Conservation (phyloP, 441 rosid genomes). For the Pelargonium citronellum region DNA sequence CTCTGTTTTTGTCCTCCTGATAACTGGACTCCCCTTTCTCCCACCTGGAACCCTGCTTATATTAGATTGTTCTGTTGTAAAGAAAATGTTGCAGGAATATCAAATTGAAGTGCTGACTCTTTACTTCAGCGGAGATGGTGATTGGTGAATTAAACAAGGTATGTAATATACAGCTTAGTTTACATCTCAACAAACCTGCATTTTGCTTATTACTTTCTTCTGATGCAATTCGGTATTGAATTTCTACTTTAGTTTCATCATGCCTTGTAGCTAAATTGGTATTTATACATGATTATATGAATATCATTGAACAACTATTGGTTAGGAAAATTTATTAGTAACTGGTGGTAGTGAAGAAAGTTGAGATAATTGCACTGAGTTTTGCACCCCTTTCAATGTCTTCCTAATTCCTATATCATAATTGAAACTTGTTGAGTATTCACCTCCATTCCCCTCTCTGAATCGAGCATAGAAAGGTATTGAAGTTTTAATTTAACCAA, state of each 20-base stretch:
- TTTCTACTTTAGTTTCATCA: no score
- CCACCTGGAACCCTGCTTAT: constrained; percentile 36
- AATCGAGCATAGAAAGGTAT: background rate
- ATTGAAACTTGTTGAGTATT: background rate
- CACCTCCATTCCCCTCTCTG: background rate
- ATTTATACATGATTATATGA: background rate
- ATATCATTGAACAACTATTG: background rate
- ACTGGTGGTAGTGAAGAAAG: constrained; percentile 1
- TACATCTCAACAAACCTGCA: background rate
- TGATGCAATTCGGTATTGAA: no score
- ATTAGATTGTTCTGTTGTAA: background rate
- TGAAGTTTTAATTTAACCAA: background rate
- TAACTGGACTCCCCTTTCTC: constrained; percentile 61
- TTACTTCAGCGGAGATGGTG: background rate
- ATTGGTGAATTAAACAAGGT: constrained; percentile 1
- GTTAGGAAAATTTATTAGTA: background rate
- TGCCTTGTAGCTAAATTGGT: no score
- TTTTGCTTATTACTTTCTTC: background rate
- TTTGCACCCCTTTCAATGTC: background rate
- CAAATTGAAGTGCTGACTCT: background rate
- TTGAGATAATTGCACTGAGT: background rate
- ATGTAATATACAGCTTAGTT: background rate
- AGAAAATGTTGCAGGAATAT: background rate
- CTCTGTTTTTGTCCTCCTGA: constrained; percentile 72
- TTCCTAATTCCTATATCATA: background rate